A percentile compares a stretch with the other conserved stretches of the same genome.
Evolutionary conservation across 345 rosid genomes (phyloP).

Genomic region (Turritis glabra): DNA sequence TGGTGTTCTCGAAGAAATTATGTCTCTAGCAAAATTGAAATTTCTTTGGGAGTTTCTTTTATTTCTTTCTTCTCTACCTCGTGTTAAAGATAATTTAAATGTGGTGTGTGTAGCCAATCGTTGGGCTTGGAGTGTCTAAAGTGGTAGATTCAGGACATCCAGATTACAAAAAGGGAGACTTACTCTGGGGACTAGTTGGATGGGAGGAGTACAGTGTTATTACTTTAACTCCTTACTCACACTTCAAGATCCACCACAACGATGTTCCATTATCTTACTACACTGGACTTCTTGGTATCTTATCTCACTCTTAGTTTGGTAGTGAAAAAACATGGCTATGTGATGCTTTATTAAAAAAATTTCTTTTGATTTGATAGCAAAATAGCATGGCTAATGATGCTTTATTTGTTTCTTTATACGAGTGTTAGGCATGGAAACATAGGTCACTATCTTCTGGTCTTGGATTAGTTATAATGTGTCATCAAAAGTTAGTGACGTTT

Average conservation of each 20-base stretch:
- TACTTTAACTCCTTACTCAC: constrained; percentile 18
- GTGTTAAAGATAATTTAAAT: background rate
- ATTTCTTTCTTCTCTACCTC: background rate
- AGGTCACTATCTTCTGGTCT: background rate
- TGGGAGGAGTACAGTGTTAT: constrained; percentile 68
- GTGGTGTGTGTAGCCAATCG: constrained; percentile 45
- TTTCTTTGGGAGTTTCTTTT: background rate
- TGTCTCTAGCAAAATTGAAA: background rate
- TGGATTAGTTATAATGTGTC: background rate
- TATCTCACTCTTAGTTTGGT: background rate
- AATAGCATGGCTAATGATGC: background rate
- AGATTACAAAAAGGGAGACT: constrained; percentile 50
- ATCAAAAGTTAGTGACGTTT: background rate
- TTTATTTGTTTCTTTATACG: background rate
- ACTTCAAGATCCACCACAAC: constrained; percentile 48
- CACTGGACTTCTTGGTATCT: constrained; percentile 58
- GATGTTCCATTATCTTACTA: constrained; percentile 67
- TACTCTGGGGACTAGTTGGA: constrained; percentile 55
- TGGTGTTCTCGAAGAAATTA: background rate
- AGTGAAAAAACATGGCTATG: background rate
- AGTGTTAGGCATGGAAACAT: background rate
- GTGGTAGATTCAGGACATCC: constrained; percentile 54
- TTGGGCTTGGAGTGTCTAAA: constrained; percentile 59
- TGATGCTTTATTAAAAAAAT: background rate
- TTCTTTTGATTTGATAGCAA: background rate